phyloP scores from a whole-genome alignment of 1,284 basidiomycete species.

The Moesziomyces globuligerus region DNA sequence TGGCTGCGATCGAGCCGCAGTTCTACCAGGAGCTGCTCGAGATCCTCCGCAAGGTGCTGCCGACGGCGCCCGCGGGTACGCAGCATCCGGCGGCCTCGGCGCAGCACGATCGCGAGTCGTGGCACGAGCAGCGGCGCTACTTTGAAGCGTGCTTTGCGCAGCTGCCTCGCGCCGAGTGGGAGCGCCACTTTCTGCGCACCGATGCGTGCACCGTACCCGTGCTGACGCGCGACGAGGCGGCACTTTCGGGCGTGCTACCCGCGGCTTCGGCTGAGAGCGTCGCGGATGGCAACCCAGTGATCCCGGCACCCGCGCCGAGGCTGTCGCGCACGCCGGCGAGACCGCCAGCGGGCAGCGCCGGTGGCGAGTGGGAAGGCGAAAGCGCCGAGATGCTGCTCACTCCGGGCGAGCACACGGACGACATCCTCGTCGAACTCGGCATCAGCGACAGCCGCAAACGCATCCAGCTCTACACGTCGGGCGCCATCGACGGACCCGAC shows the following conservation, averaged over 20 bases:
- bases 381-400: constrained; percentile 49
- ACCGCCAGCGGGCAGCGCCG: constrained; percentile 37
- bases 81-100: constrained; percentile 70
- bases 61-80: constrained; percentile 26
- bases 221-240: constrained; percentile 68
- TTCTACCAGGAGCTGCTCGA: constrained; percentile 49
- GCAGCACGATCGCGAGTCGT: constrained; percentile 73
- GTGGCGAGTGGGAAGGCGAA: constrained; percentile 34
- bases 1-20: constrained; percentile 66
- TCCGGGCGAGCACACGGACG: constrained; percentile 62
- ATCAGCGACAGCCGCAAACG: constrained; percentile 27
- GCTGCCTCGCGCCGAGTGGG: constrained; percentile 77
- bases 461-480: constrained; percentile 33
- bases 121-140: constrained; percentile 75
- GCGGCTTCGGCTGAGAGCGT: constrained; percentile 21
- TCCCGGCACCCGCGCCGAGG: constrained; percentile 62
- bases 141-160: constrained; percentile 75
- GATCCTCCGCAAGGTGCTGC: constrained; percentile 40
- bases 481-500: constrained; percentile 54
- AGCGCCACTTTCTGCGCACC: constrained; percentile 75
- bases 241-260: constrained; percentile 41
- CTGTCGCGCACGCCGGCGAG: constrained; percentile 61
- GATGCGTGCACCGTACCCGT: constrained; percentile 83
- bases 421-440: constrained; percentile 55
- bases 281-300: constrained; percentile 46